These are phyloP conservation scores for Talaromyces funiculosus DNA, from an alignment of 2,329 filamentous ascomycete genomes.

Conservation along the genomic window DNA sequence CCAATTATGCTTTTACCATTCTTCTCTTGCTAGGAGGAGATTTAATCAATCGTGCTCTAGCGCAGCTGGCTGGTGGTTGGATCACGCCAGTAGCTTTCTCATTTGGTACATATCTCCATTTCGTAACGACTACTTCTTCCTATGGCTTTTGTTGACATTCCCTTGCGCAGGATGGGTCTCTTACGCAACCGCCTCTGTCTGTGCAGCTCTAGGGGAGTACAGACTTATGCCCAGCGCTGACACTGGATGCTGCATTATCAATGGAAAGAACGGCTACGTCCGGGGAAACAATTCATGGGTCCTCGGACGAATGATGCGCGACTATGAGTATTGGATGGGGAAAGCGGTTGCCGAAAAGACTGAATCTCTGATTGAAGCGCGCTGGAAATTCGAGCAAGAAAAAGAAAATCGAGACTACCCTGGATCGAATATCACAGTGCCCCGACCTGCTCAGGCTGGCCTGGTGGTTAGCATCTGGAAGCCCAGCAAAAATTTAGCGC, in stretches of 20 bases:
- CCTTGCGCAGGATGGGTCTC: slow-evolving; percentile 27
- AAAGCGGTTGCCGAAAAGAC: slow-evolving; percentile 12
- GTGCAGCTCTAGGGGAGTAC: slow-evolving; percentile 28
- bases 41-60: slow-evolving; percentile 31
- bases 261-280: slow-evolving; percentile 31
- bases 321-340: slow-evolving; percentile 33
- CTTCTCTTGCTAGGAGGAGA: slow-evolving; percentile 35
- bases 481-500: slow-evolving; percentile 1
- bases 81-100: slow-evolving; percentile 34
- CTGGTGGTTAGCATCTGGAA: slow-evolving; percentile 25
- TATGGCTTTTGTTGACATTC: background rate
- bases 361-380: slow-evolving; percentile 14
- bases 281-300: slow-evolving; percentile 41
- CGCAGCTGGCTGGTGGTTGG: slow-evolving; percentile 24
- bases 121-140: background rate
- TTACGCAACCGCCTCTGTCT: slow-evolving; percentile 29
- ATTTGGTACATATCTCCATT: slow-evolving; percentile 25
- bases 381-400: slow-evolving; percentile 14
- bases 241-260: slow-evolving; percentile 32
- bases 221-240: slow-evolving; percentile 30
- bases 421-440: background rate
- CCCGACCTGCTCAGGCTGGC: slow-evolving; percentile 20
- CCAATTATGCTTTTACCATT: slow-evolving; percentile 25
- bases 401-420: slow-evolving; percentile 10
- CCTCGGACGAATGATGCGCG: slow-evolving; percentile 39